Percentiles rank a stretch among this genome's conserved stretches.
Conservation (phyloP, 805 yeast genomes). For the Schwanniomyces vanrijiae region DNA sequence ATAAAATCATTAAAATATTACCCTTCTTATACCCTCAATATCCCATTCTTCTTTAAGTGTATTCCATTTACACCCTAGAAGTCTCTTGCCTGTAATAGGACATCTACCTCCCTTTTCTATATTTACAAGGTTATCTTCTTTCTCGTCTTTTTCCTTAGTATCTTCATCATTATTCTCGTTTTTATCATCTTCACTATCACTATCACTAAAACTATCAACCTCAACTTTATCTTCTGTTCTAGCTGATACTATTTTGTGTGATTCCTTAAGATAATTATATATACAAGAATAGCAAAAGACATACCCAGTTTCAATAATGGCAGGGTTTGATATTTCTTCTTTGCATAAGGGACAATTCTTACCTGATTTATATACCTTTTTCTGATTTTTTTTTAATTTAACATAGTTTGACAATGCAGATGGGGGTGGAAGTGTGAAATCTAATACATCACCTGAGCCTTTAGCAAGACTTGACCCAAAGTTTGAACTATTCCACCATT, state of each 20-base stretch:
- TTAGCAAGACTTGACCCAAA: constrained; percentile 59
- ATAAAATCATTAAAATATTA: constrained; percentile 52
- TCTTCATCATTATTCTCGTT: constrained; percentile 10
- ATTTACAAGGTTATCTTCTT: constrained; percentile 18
- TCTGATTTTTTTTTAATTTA: constrained; percentile 12
- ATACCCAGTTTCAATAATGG: constrained; percentile 87
- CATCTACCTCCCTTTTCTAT: constrained; percentile 65
- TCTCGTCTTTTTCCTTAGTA: constrained; percentile 4
- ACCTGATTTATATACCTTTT: constrained; percentile 19
- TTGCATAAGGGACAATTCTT: constrained; percentile 70
- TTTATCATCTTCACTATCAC: constrained; percentile 8
- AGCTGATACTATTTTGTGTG: constrained; percentile 32
- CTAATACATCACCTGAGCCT: constrained; percentile 44
- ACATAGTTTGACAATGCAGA: constrained; percentile 21
- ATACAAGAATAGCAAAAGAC: constrained; percentile 91
- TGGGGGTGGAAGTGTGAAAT: constrained; percentile 51
- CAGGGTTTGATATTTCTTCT: constrained; percentile 67
- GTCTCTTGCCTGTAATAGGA: constrained; percentile 73
- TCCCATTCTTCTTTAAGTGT: constrained; percentile 62
- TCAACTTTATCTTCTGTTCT: constrained; percentile 6
- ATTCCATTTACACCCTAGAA: constrained; percentile 71
- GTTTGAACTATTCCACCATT: constrained; percentile 89
- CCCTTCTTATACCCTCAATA: constrained; percentile 69
- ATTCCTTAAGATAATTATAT: constrained; percentile 55
- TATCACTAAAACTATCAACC: constrained; percentile 6